Evolutionary conservation across 2,329 filamentous ascomycete genomes (phyloP), one percentile per base, ranked within the genome.

Genomic region (Aspergillus awamori): DNA sequence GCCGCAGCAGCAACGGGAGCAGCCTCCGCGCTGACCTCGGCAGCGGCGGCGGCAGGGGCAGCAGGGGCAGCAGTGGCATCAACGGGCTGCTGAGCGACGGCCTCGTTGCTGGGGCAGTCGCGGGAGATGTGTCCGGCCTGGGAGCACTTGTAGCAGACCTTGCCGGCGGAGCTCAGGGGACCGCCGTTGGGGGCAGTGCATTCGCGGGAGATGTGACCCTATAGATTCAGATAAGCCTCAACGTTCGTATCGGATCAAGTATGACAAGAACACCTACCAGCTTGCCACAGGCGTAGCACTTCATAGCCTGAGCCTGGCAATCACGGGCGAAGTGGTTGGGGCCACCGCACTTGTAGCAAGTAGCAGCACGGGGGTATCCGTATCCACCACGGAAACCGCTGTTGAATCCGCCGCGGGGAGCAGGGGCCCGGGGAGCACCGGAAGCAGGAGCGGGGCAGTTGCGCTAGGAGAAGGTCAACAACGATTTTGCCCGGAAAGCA

Each of bases 301-400:
- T 97, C 92, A 97, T 96, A 65, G 93, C 92, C 80, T 97, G 93
- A 69, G 95, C 93, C 84, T 98, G 95, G 85, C 95, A 99, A 75
- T 99, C 95, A 67, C 95, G 91, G 67, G 95, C 95, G 76, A 96
- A 99, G 82, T 99, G 95, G 85, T 99, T 99, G 62, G 95, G 95
- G 36, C 94, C 87, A 70, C 87, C 87, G 68, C 87, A 89, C 80
- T 89, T 89, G 82, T 89, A 89, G 82, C 87, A 89, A 60, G 84
- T 88, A 24, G 86, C 85, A 64, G 86, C 81, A 61, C 86, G 84
- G 61, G 79, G 76, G 63, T 79, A 80, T 58, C 77, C 83, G 75
- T 89, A 95, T 56, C 89, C 91, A 71, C 92, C 92, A 67, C 93
- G 90, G 76, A 83, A 85, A 61, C 81, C 81, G 65, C 86, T 85